Evolutionary conservation across 495 filamentous ascomycete species (phyloP).

Genomic region (Neurospora sp.): DNA sequence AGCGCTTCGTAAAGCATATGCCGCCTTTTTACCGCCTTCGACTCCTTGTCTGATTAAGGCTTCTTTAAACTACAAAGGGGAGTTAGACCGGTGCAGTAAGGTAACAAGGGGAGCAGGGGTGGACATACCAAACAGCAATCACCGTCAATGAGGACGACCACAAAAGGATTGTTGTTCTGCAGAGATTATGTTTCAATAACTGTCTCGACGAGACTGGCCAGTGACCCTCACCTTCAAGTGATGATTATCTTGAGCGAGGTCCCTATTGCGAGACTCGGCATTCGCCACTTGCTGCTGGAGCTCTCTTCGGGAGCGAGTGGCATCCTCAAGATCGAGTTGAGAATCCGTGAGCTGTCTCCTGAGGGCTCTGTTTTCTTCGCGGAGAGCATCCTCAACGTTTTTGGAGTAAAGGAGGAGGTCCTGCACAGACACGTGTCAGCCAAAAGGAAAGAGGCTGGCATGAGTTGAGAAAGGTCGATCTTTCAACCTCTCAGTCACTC

Average conservation of each 20-base stretch:
- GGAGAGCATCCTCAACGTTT: slow-evolving; percentile 21
- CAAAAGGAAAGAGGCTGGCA: background rate
- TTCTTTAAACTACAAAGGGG: slow-evolving; percentile 49
- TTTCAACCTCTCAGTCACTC: background rate
- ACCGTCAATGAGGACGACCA: slow-evolving; percentile 67
- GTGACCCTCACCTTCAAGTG: slow-evolving; percentile 27
- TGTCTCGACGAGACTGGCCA: slow-evolving; percentile 1
- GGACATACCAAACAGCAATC: slow-evolving; percentile 58
- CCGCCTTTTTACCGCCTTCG: slow-evolving; percentile 62
- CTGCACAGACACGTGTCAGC: slow-evolving; percentile 15
- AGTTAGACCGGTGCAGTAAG: background rate
- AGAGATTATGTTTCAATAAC: slow-evolving; percentile 12
- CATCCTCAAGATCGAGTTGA: slow-evolving; percentile 34
- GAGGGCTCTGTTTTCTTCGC: slow-evolving; percentile 27
- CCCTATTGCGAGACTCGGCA: background rate
- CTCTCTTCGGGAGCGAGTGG: slow-evolving; percentile 29
- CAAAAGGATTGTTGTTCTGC: slow-evolving; percentile 66
- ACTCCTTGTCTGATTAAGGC: slow-evolving; percentile 51
- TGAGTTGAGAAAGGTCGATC: background rate
- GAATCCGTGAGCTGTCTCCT: slow-evolving; percentile 23
- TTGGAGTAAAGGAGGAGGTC: slow-evolving; percentile 34
- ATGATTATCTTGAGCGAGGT: slow-evolving; percentile 18
- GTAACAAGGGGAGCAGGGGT: background rate
- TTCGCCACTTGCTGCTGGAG: slow-evolving; percentile 30
- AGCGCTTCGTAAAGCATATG: slow-evolving; percentile 46